Evolutionary conservation across 176 grass and related monocot species (phyloP).

Genomic region (Oryza glumipatula): DNA sequence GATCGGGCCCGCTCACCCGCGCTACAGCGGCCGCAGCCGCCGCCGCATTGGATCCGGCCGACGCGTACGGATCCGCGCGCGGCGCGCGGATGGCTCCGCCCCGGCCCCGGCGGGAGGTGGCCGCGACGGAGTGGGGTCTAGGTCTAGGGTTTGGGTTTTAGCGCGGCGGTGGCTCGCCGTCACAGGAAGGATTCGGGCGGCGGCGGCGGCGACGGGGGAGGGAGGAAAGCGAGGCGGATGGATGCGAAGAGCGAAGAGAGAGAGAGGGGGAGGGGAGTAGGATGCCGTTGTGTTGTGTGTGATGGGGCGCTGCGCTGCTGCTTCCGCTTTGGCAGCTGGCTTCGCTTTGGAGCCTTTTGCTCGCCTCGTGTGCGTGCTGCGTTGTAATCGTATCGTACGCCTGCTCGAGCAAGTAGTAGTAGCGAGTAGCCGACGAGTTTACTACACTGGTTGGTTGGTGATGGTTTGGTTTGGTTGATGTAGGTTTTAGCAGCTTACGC

Average conservation of each 20-base stretch:
- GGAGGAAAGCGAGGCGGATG: conserved; percentile 1
- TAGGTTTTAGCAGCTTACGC: background rate
- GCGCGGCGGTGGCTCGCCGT: conserved; percentile 4
- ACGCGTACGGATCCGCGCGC: conserved; percentile 19
- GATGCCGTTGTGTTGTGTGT: background rate
- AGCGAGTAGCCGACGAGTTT: too few relatives aligned
- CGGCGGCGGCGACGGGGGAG: background rate
- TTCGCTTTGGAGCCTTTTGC: background rate
- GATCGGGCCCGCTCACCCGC: conserved; percentile 32
- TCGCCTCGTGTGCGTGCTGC: background rate
- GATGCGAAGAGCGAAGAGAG: background rate
- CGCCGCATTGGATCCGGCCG: conserved; percentile 6
- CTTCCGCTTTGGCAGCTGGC: background rate
- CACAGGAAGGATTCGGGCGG: background rate
- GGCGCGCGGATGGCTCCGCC: background rate
- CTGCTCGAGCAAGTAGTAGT: background rate
- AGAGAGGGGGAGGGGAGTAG: background rate
- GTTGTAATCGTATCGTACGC: background rate
- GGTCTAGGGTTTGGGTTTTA: conserved; percentile 50
- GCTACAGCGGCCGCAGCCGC: conserved; percentile 34
- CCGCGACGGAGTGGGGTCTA: background rate
- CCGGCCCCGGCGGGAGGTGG: background rate
- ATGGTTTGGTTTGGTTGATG: conserved; percentile 26
- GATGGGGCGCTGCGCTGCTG: too few relatives aligned
- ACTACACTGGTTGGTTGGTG: background rate